Base-by-base conservation (phyloP, 139 green algal genomes). In the Closterium sp. region DNA sequence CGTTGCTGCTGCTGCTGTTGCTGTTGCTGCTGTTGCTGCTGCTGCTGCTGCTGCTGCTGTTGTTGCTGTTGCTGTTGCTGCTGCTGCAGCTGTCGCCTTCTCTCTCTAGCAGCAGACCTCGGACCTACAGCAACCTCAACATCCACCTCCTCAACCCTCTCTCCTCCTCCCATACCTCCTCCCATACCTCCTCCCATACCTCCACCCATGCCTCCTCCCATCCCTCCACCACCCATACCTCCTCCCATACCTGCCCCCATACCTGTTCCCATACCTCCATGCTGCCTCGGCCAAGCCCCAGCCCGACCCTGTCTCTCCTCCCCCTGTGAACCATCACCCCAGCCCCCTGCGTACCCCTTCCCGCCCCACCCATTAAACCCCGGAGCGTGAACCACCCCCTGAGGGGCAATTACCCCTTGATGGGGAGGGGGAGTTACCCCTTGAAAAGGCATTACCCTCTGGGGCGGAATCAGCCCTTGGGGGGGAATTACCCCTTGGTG, bases 1-100 rank as follows among this genome's bases (percentile, higher is more conserved):
- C 32, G 84, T 24, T 87, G 84, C 2, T 87, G 85, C 85, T 29
- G 85, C 9, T 87, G 85, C 85, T 87, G 85, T 2, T 87, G 85
- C 2, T 87, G 85, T 1, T 87, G 85, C n/a, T 87, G 85, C 2
- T 87, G 85, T 27, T 87, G 79, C 9, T 87, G 79, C 9, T 87
- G 79, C 19, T 87, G 79, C 79, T 87, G 79, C 9, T 87, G 79
- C 79, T 87, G 79, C 9, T 87, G 79, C 19, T 87, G 79, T 21
- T 87, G 79, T 30, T 87, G 79, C 79, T 87, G 85, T 21, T 87
- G 85, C 85, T 87, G 85, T 27, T 87, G 85, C 85, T 87, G 85
- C 85, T 87, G 85, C 85, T 87, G 28, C 28, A 30, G n/a, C 62
- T 79, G 62, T 27, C 62, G 62, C 62, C 62, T 79, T 5, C 62